Conservation (phyloP, 2,329 filamentous ascomycete genomes). For the Diaporthe humulicola region DNA sequence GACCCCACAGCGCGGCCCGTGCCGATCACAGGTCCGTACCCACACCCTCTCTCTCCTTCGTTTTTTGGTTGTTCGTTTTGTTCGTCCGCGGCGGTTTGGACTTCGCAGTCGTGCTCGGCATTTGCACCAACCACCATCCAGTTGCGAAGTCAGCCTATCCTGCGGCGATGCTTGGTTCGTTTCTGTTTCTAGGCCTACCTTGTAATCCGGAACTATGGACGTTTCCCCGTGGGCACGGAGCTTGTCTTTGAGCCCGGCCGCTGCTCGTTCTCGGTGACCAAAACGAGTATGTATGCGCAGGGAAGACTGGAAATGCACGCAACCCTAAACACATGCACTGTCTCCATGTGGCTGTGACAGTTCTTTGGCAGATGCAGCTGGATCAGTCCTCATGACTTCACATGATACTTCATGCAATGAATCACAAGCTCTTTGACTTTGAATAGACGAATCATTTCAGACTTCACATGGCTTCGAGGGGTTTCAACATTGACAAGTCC, state of each 20-base stretch:
- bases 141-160: neutral
- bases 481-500: neutral
- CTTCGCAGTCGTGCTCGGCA: neutral
- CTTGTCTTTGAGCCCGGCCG: neutral
- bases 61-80: neutral
- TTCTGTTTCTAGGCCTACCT: neutral
- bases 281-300: neutral
- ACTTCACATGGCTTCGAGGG: neutral
- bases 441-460: neutral
- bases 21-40: conserved; percentile 9
- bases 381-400: neutral
- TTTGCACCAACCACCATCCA: too few relatives aligned
- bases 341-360: neutral
- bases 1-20: conserved; percentile 19
- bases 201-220: neutral
- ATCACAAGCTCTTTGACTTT: neutral
- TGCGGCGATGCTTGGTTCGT: neutral
- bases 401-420: neutral
- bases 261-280: neutral
- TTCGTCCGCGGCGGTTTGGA: neutral
- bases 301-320: too few relatives aligned
- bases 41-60: neutral
- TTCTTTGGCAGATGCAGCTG: neutral
- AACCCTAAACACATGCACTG: neutral
- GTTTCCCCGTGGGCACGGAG: neutral